Base-by-base conservation (phyloP, 1,139 yeast species). In the Kodamaea ohmeri region DNA sequence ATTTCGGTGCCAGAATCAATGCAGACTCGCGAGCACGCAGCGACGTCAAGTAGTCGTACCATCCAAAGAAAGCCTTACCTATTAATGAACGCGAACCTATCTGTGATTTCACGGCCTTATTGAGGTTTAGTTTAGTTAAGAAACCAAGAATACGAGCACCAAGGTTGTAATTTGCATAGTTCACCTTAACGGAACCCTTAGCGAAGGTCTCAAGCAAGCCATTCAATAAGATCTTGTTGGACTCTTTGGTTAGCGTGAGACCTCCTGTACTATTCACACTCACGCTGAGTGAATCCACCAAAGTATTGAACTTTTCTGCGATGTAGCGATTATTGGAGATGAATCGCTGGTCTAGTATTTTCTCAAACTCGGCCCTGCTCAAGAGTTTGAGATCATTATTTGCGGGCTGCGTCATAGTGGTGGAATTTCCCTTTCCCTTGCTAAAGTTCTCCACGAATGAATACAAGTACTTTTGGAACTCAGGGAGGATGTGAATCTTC, bases 91-190 rank as follows among this genome's bases (percentile, higher is more conserved):
- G 41, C 4, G 44, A 29, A 5, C 35, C 43, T 40, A 44, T 21
- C 29, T 39, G 29, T 3, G 43, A 25, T 9, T 27, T 28, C 9
- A 39, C 35, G 20, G 16, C 16, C 8, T 35, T 35, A 4, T 33
- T 20, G 25, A 43, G 32, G 13, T 37, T 35, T n/a, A 38, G 26
- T 8, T 29, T 52, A 3, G 75, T 69, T 25, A 70, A 53, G 41
- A 67, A 70, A 3, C 76, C 76, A 13, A 70, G 51, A 2, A 69
- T 64, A 36, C 74, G 53, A 1, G 74, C 48, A 1, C 75, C 75
- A 3, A 63, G 50, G 20, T 52, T 59, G 46, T 65, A 69, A 41
- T 67, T 72, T 4, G 75, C 75, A 48, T 65, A 70, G 43, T 71
- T 69, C 9, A 65, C 57, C 30, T 60, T 61, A n/a, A 60, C 47